Conservation (phyloP, 345 rosid species). For the Arabis alpina region DNA sequence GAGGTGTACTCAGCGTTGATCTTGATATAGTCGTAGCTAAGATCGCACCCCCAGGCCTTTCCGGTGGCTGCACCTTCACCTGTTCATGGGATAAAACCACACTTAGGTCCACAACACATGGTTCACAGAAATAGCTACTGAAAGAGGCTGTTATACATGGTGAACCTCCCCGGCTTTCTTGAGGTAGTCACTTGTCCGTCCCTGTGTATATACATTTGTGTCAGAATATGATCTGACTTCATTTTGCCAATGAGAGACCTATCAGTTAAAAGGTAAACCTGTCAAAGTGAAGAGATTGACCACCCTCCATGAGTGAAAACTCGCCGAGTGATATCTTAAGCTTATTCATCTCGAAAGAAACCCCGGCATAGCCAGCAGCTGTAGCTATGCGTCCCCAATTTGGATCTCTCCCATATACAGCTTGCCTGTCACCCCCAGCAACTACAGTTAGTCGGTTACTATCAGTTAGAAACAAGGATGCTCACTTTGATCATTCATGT, state of each 20-base stretch:
- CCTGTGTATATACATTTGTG: slow-evolving; percentile 47
- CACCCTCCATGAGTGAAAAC: slow-evolving; percentile 83
- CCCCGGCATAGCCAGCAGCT: slow-evolving; percentile 91
- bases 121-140: neutral
- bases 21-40: slow-evolving; percentile 84
- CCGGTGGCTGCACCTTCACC: slow-evolving; percentile 68
- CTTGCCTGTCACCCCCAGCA: slow-evolving; percentile 64
- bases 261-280: slow-evolving; percentile 49
- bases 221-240: neutral
- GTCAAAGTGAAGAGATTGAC: slow-evolving; percentile 86
- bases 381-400: slow-evolving; percentile 97
- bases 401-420: slow-evolving; percentile 94
- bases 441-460: neutral
- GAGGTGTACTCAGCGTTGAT: slow-evolving; percentile 92
- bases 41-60: slow-evolving; percentile 90
- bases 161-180: slow-evolving; percentile 78
- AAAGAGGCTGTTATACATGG: slow-evolving; percentile 24
- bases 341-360: slow-evolving; percentile 62
- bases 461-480: slow-evolving; percentile 16
- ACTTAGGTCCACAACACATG: neutral
- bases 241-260: neutral
- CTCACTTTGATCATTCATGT: slow-evolving; percentile 20
- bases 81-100: slow-evolving; percentile 23
- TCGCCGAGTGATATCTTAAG: slow-evolving; percentile 76
- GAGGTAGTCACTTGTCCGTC: slow-evolving; percentile 67